These are phyloP conservation scores for Fraxinus baroniana DNA, from an alignment of 305 asterid species.

Conservation along the genomic window DNA sequence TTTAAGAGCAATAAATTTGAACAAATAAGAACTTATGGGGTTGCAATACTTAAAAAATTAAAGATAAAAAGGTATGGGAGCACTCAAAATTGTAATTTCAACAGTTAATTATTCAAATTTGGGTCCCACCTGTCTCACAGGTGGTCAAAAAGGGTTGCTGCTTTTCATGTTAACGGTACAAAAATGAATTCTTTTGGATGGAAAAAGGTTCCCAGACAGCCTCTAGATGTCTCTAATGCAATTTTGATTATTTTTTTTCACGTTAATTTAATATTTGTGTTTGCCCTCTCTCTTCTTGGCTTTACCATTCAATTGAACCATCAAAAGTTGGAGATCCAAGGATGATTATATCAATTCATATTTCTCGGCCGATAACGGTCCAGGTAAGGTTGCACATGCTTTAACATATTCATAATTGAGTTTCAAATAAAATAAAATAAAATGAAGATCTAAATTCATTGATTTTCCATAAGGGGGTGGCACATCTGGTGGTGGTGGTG, in stretches of 20 bases:
- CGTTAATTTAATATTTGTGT: not conserved
- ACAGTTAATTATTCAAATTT: no score
- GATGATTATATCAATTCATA: not conserved
- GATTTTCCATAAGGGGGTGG: not conserved
- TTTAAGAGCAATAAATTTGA: no score
- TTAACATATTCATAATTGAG: not conserved
- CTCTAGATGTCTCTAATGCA: no score
- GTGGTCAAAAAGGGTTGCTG: no score
- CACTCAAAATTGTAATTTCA: no score
- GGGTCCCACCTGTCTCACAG: no score
- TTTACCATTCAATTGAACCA: not conserved
- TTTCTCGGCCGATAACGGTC: not conserved
- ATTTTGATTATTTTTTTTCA: not conserved
- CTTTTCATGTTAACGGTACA: no score
- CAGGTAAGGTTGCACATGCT: not conserved
- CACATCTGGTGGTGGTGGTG: not conserved
- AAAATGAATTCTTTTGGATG: no score
- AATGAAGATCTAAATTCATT: not conserved
- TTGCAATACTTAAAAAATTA: no score
- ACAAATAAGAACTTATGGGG: no score
- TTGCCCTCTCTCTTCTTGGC: not conserved
- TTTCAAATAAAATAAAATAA: not conserved
- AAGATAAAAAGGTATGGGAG: no score
- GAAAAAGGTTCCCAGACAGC: no score
- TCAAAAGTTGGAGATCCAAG: not conserved